Conservation (phyloP, 176 grass and related monocot species). For the Triticum aestivum region DNA sequence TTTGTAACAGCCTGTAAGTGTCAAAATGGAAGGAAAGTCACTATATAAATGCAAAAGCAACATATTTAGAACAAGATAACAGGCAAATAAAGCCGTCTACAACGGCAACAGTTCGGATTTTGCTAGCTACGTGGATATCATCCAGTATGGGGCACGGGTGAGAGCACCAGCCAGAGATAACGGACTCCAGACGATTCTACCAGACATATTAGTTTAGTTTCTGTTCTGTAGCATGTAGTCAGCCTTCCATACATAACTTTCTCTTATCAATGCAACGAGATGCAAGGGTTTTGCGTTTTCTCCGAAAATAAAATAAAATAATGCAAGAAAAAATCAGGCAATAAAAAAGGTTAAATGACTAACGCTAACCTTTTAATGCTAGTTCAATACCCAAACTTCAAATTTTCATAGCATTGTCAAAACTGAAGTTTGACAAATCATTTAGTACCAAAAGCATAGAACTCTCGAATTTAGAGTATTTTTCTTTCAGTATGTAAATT, state of each 20-base stretch:
- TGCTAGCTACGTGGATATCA: background rate
- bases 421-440: slow-evolving; percentile 1
- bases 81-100: background rate
- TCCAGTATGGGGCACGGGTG: background rate
- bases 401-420: background rate
- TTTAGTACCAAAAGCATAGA: background rate
- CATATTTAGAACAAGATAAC: slow-evolving; percentile 4
- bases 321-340: background rate
- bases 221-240: background rate
- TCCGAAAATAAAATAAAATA: background rate
- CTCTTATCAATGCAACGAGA: background rate
- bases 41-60: background rate
- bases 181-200: background rate
- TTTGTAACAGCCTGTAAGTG: slow-evolving; percentile 90
- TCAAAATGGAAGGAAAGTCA: slow-evolving; percentile 38
- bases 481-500: slow-evolving; percentile 22
- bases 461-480: background rate
- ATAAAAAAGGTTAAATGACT: slow-evolving; percentile 13
- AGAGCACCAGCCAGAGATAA: background rate
- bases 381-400: background rate
- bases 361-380: background rate
- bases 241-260: background rate
- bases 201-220: background rate
- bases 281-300: background rate
- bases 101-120: background rate